Base-by-base conservation (phyloP, 192 early-diverging fungal species). In the Rhizophagus clarus region DNA sequence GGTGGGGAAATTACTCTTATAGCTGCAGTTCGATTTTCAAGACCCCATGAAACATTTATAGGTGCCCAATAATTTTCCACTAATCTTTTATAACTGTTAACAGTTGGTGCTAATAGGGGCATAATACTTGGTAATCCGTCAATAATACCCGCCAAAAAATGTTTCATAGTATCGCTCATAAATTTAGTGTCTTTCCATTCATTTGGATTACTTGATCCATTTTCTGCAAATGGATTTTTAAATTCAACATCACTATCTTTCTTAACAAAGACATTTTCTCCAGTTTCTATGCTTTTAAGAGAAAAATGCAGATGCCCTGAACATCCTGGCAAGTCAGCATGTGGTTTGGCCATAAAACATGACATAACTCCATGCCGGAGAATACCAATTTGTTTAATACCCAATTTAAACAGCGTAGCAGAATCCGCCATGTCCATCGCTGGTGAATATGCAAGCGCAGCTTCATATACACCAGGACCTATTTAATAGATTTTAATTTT, bases 51-150 rank as follows among this genome's bases (percentile, higher is more conserved):
- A 56, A 94, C 89, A 10, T 90, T 94, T 2, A 94, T 86, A 1
- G 95, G 95, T 28, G 95, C 95, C 95, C 95, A 96, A 79, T 90
- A 94, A 82, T 92, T 93, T 83, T 92, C 93, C 17, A 92, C 92
- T 26, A 96, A 81, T 34, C 95, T 90, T 80, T 96, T 96, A 84
- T 96, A 95, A 72, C 88, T 90, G 45, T 96, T 96, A 84, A 96
- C 87, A 34, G 89, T 96, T 1, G 95, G 95, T 2, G 93, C 94
- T 29, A 93, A 82, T 71, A 94, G 85, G 2, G 91, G 88, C 85
- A 94, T 85, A 80, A 93, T 89, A 79, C 89, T 91, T 9, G 93
- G 93, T 40, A 95, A 77, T 17, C 90, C 94, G 45, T 84, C 77
- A 28, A 90, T 70, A 2, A 90, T 81, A 61, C 89, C 91, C 26